Base-by-base conservation (phyloP, 495 filamentous ascomycete species). In the Thermothielavioides terrestris region DNA sequence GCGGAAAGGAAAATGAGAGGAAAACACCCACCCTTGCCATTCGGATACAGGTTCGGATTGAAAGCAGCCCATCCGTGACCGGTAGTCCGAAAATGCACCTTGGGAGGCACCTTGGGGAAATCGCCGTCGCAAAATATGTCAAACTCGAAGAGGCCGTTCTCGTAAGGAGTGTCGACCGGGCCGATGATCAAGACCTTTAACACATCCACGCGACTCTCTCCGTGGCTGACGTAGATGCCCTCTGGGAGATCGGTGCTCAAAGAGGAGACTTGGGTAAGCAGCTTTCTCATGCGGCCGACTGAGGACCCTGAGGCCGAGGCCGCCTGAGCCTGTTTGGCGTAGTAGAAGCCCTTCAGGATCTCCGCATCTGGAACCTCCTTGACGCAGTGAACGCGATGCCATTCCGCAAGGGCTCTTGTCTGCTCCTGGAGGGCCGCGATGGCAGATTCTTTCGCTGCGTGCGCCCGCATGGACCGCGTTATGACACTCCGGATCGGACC, bases 121-220 rank as follows among this genome's bases (percentile, higher is more conserved):
- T 73, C 50, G 0, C 37, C 7, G 11, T 51, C 54, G 43, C 73
- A 75, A 41, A 68, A 70, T 42, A 84, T 48, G 54, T 83, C 78
- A 46, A 84, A 82, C 60, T 80, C 80, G 58, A 81, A 83, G 11
- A 82, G 53, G 1, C 79, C 81, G 34, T 76, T 62, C 53, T 80
- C 75, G 68, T 84, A 83, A 12, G 81, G 81, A 9, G 81, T 81
- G 9, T 62, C 70, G 11, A 53, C 56, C 3, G 79, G 77, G 1
- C 80, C 81, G 8, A 77, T 59, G 22, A 84, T 82, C 52, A 84
- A 46, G 20, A 73, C 57, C 56, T 80, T 81, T 61, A 83, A 71
- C 14, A 78, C 56, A 57, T 83, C 80, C 2, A 73, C 67, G 1
- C 80, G 67, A 4, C 66, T 70, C 15, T 69, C 64, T 15, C 73